Evolutionary conservation across 2,329 filamentous ascomycete genomes (phyloP).

Genomic region (Clonostachys rosea): DNA sequence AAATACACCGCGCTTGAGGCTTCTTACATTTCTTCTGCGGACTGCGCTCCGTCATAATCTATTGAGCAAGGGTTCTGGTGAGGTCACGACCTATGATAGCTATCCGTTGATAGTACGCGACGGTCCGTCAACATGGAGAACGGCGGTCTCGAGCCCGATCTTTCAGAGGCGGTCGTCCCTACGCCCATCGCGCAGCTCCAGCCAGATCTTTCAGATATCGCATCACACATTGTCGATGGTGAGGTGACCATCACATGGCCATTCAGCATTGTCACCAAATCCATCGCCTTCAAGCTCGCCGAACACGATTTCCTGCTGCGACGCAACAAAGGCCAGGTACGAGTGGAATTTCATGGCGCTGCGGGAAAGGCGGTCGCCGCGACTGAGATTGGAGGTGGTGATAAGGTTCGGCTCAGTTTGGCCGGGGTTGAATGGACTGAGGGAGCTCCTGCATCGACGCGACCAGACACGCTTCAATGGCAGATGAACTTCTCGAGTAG

Average conservation of each 20-base stretch:
- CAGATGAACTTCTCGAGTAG: constrained; percentile 50
- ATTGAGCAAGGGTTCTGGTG: too few species aligned
- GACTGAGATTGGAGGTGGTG: constrained; percentile 70
- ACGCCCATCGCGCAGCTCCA: constrained; percentile 52
- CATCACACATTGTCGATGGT: constrained; percentile 53
- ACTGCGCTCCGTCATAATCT: too few species aligned
- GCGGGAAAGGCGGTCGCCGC: constrained; percentile 66
- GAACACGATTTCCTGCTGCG: constrained; percentile 82
- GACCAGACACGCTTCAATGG: constrained; percentile 49
- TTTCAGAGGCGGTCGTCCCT: constrained; percentile 10
- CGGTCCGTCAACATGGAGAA: constrained; percentile 29
- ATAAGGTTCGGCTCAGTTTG: constrained; percentile 66
- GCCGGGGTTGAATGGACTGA: constrained; percentile 61
- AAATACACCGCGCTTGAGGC: too few species aligned
- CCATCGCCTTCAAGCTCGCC: constrained; percentile 74
- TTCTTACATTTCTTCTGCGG: too few species aligned
- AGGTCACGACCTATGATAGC: too few species aligned
- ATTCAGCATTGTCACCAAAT: constrained; percentile 72
- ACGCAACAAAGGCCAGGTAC: constrained; percentile 72
- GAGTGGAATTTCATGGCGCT: constrained; percentile 67
- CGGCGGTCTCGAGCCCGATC: constrained; percentile 77
- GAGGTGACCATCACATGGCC: constrained; percentile 87
- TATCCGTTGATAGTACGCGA: too few species aligned
- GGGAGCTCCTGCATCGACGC: neutral
- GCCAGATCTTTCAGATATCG: constrained; percentile 36